Base-by-base conservation (phyloP, 768 basidiomycete species). In the Hysterangium stoloniferum region DNA sequence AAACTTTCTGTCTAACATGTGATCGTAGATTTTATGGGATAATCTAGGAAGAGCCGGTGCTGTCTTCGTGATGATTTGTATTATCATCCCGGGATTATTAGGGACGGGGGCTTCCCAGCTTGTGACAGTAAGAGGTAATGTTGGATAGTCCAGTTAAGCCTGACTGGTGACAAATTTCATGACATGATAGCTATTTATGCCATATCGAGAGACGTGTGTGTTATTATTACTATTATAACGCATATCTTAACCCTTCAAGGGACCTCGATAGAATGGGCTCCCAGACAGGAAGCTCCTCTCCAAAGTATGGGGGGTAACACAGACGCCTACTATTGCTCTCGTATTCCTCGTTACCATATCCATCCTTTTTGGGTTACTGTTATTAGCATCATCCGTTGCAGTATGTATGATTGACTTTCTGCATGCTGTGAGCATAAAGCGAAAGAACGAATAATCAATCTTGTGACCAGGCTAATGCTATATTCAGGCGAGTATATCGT, bases 21-120 rank as follows among this genome's bases (percentile, higher is more conserved):
- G n/a, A n/a, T n/a, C n/a, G n/a, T n/a, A n/a, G 56, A 88, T 90
- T 3, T 84, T 88, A 60, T 59, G 86, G 33, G 86, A 88, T 58
- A 80, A 80, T 0, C 82, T 87, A 1, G 85, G 86, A 1, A 73
- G 77, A 58, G 77, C 76, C 28, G 84, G 86, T 2, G 85, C 22
- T 20, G 28, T 58, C 7, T 53, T 35, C 22, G 33, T 58, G 11
- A 57, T 57, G 56, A 56, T 45, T 17, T 54, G 57, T 9, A 56
- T 58, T 41, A 58, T 58, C 35, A 35, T 58, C 53, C 15, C 25
- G 46, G 20, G 52, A 52, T 15, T 55, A 48, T 36, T 57, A 58
- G 34, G 33, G 57, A 41, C 53, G 57, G 5, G 49, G 57, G 24
- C 50, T 58, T 24, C 29, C 57, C 29, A 57, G 57, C 54, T 34